A percentile compares a stretch with the other conserved stretches of the same genome.
Conservation (phyloP, 495 filamentous ascomycete species). For the Oidiodendron maius region DNA sequence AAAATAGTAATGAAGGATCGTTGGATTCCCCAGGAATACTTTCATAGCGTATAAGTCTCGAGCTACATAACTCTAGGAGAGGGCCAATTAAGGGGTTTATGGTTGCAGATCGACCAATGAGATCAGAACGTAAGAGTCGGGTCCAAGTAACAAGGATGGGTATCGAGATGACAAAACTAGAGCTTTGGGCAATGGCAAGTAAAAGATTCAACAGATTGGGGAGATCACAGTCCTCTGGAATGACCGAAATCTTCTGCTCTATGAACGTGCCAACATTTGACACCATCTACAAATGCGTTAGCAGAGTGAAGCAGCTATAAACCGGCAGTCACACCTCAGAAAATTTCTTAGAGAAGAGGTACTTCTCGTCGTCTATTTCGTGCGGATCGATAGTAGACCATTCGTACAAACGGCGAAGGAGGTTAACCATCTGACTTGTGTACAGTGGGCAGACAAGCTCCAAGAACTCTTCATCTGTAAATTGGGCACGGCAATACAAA, state of each 20-base stretch:
- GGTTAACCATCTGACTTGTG: conserved; percentile 56
- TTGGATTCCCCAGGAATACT: conserved; percentile 72
- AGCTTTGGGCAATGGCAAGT: conserved; percentile 70
- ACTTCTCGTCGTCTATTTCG: conserved; percentile 84
- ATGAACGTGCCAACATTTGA: conserved; percentile 79
- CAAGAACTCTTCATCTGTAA: conserved; percentile 74
- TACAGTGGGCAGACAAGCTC: conserved; percentile 77
- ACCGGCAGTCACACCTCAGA: conserved; percentile 59
- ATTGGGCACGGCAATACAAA: conserved; percentile 67
- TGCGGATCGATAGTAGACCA: conserved; percentile 76
- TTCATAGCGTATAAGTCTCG: conserved; percentile 77
- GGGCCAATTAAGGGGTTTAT: conserved; percentile 65
- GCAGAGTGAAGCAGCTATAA: conserved; percentile 4
- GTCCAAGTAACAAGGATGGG: conserved; percentile 88
- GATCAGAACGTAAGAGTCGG: conserved; percentile 63
- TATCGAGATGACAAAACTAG: conserved; percentile 87
- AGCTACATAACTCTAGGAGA: conserved; percentile 74
- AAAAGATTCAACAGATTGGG: conserved; percentile 75
- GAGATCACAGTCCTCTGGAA: conserved; percentile 58
- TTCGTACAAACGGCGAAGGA: conserved; percentile 72
- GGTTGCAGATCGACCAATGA: conserved; percentile 57
- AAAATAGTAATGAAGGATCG: conserved; percentile 71
- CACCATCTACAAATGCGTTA: conserved; percentile 54
- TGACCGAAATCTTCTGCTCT: conserved; percentile 62
- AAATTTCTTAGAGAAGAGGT: conserved; percentile 86